These are phyloP conservation scores for Pulicaria dysenterica DNA, from an alignment of 129 eudicot species.

Conservation along the genomic window DNA sequence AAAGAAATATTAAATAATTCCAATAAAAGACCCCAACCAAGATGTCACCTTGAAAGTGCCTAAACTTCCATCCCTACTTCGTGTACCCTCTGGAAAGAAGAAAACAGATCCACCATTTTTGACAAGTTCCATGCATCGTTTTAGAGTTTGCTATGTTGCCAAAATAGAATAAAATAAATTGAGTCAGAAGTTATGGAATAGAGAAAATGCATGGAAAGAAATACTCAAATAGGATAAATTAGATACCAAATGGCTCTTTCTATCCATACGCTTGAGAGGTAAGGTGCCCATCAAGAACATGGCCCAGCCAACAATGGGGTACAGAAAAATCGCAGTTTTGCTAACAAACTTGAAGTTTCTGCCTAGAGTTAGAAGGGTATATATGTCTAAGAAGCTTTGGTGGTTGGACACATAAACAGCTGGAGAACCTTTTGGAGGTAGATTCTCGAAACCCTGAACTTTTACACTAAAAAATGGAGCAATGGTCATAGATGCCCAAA, in stretches of 20 bases:
- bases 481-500: conserved; percentile 67
- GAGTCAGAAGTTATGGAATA: conserved; percentile 2
- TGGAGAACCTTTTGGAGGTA: conserved; percentile 71
- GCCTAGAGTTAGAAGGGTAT: conserved; percentile 76
- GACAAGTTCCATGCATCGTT: conserved; percentile 78
- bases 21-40: too few relatives aligned
- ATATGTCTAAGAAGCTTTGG: conserved; percentile 90
- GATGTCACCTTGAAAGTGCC: conserved; percentile 81
- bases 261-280: conserved; percentile 88
- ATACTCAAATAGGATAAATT: not conserved
- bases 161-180: conserved; percentile 8
- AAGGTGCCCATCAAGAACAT: conserved; percentile 78
- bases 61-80: conserved; percentile 76
- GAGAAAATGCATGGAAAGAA: not conserved
- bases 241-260: conserved; percentile 81
- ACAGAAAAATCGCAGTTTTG: conserved; percentile 77
- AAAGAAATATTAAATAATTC: not conserved
- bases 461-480: conserved; percentile 62
- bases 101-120: conserved; percentile 90
- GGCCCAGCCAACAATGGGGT: conserved; percentile 93
- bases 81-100: conserved; percentile 94
- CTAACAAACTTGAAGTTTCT: conserved; percentile 90
- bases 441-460: conserved; percentile 68
- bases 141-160: conserved; percentile 67
- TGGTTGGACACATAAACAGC: conserved; percentile 93